phyloP scores from a whole-genome alignment of 306 rosid species.

The Prunus mongolica region DNA sequence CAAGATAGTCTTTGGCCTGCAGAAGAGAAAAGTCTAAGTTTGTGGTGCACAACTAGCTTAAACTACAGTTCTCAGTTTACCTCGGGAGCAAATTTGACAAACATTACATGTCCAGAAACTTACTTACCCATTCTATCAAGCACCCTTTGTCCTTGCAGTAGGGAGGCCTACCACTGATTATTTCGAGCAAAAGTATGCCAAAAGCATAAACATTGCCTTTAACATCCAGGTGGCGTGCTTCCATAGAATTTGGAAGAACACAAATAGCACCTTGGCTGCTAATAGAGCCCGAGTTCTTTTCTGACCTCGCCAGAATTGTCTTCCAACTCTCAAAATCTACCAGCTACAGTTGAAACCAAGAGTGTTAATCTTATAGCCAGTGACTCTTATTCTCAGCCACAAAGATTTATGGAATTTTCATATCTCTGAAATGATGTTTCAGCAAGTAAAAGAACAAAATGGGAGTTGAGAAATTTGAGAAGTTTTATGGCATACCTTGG shows the following conservation, averaged over 20 bases:
- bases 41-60: conserved; percentile 6
- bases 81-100: background rate
- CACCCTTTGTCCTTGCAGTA: conserved; percentile 71
- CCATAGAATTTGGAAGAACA: conserved; percentile 79
- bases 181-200: conserved; percentile 80
- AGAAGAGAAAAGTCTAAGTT: conserved; percentile 11
- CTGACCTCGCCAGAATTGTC: conserved; percentile 84
- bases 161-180: conserved; percentile 86
- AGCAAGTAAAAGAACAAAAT: background rate
- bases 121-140: conserved; percentile 93
- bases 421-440: background rate
- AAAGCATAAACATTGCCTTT: conserved; percentile 77
- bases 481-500: conserved; percentile 53
- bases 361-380: background rate
- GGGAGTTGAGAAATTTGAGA: conserved; percentile 5
- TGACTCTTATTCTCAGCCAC: background rate
- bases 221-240: conserved; percentile 79
- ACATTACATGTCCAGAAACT: conserved; percentile 18
- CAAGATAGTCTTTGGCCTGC: conserved; percentile 89
- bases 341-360: conserved; percentile 53
- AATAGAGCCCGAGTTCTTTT: conserved; percentile 70
- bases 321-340: conserved; percentile 99
- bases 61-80: background rate
- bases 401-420: background rate
- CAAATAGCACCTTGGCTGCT: conserved; percentile 73